These are phyloP conservation scores for Colletotrichum coccodes DNA, from an alignment of 2,329 filamentous ascomycete genomes.

Conservation along the genomic window DNA sequence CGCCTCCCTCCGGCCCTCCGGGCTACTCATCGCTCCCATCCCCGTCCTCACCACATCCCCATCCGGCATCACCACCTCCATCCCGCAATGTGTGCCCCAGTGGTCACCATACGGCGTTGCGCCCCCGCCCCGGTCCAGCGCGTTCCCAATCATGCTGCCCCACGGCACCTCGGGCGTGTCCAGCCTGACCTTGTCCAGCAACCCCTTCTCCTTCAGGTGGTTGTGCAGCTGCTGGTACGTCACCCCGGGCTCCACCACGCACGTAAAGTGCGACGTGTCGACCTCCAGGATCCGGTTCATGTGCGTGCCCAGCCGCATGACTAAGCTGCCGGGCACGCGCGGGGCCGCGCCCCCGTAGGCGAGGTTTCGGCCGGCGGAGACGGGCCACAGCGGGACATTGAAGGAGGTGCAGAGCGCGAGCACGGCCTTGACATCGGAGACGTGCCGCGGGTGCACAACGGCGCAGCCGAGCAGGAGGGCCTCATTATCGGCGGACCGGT, in stretches of 20 bases:
- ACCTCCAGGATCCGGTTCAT: conserved; percentile 52
- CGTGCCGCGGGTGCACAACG: conserved; percentile 43
- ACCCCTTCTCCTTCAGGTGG: conserved; percentile 46
- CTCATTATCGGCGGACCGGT: conserved; percentile 49
- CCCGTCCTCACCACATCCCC: conserved; percentile 53
- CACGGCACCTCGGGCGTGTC: conserved; percentile 53
- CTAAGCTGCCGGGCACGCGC: conserved; percentile 51
- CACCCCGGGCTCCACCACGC: conserved; percentile 53
- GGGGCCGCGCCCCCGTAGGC: conserved; percentile 55
- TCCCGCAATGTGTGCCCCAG: conserved; percentile 50
- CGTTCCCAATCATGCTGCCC: conserved; percentile 55
- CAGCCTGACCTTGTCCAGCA: conserved; percentile 52
- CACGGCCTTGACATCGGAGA: conserved; percentile 56
- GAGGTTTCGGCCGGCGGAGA: conserved; percentile 49
- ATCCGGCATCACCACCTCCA: conserved; percentile 55
- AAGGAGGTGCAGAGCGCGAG: conserved; percentile 47
- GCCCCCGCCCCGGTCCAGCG: conserved; percentile 55
- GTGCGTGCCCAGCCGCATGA: conserved; percentile 50
- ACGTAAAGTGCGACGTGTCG: conserved; percentile 46
- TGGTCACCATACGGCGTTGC: conserved; percentile 58
- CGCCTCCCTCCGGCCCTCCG: not conserved
- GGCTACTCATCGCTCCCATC: conserved; percentile 42
- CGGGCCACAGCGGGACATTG: conserved; percentile 46
- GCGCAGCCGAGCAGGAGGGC: conserved; percentile 53
- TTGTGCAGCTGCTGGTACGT: conserved; percentile 46